Evolutionary conservation across 129 eudicot species (phyloP).

Genomic region (Escallonia rubra): DNA sequence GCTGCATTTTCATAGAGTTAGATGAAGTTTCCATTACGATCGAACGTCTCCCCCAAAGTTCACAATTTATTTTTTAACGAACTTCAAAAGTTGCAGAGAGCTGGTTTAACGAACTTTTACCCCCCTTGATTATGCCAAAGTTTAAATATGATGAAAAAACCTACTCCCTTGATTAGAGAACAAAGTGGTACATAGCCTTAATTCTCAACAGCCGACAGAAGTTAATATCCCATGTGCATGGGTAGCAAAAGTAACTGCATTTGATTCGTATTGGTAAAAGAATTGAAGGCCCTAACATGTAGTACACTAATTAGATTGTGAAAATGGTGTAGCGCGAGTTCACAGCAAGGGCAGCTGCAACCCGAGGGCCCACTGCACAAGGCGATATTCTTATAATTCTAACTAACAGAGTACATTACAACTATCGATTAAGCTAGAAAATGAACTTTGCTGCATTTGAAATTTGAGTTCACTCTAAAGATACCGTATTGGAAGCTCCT

Average conservation of each 20-base stretch:
- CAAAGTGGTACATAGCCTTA: neutral
- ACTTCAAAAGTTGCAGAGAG: neutral
- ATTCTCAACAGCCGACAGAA: too few species aligned
- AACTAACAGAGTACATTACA: neutral
- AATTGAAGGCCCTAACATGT: too few species aligned
- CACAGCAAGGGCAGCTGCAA: too few species aligned
- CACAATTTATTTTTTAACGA: neutral
- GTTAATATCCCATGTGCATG: too few species aligned
- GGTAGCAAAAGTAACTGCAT: too few species aligned
- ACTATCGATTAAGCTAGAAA: neutral
- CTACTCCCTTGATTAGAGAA: neutral
- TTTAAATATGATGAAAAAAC: neutral
- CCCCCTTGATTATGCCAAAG: neutral
- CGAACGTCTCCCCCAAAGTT: neutral
- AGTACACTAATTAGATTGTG: too few species aligned
- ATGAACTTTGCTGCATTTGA: too few species aligned
- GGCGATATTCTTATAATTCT: neutral
- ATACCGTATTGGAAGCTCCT: constrained; percentile 78
- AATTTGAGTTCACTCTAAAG: too few species aligned
- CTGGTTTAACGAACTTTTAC: neutral
- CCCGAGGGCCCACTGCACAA: too few species aligned
- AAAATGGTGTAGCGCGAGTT: too few species aligned
- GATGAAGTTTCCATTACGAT: neutral
- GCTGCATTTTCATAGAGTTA: neutral
- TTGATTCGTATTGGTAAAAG: too few species aligned